Conservation (phyloP, 768 basidiomycete species). For the Naganishia onofrii region DNA sequence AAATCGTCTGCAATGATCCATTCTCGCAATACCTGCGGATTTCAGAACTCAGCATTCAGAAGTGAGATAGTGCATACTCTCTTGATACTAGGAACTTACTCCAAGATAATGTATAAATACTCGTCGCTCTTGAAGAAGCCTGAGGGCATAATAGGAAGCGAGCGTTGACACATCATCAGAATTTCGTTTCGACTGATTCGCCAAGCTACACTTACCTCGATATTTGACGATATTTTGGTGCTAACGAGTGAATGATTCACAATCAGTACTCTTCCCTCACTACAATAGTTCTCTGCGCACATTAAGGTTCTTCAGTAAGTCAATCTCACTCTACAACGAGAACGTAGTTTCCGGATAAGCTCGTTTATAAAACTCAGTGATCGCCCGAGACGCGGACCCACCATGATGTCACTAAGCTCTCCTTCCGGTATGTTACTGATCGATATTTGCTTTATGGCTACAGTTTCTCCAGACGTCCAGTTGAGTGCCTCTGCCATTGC, state of each 20-base stretch:
- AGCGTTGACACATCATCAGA: background rate
- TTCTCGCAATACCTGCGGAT: constrained; percentile 85
- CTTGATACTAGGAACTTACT: constrained; percentile 58
- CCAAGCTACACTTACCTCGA: constrained; percentile 55
- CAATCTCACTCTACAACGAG: constrained; percentile 79
- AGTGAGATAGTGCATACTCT: background rate
- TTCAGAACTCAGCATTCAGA: background rate
- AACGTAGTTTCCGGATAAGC: background rate
- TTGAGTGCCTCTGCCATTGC: constrained; percentile 57
- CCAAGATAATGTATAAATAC: constrained; percentile 92
- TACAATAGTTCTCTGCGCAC: constrained; percentile 56
- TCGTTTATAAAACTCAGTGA: background rate
- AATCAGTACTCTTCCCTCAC: too few species aligned
- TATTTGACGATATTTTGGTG: constrained; percentile 98
- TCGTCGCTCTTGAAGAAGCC: constrained; percentile 94
- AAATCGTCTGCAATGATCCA: constrained; percentile 89
- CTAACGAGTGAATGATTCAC: constrained; percentile 54
- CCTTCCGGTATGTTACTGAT: constrained; percentile 83
- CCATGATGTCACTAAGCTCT: constrained; percentile 97
- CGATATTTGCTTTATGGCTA: constrained; percentile 97
- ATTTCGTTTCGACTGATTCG: background rate
- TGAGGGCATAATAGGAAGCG: background rate
- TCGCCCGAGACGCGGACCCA: constrained; percentile 42
- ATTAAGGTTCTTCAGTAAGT: constrained; percentile 92
- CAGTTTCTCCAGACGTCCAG: constrained; percentile 95